Base-by-base conservation (phyloP, 2,329 filamentous ascomycete species). In the Emericellopsis atlantica region DNA sequence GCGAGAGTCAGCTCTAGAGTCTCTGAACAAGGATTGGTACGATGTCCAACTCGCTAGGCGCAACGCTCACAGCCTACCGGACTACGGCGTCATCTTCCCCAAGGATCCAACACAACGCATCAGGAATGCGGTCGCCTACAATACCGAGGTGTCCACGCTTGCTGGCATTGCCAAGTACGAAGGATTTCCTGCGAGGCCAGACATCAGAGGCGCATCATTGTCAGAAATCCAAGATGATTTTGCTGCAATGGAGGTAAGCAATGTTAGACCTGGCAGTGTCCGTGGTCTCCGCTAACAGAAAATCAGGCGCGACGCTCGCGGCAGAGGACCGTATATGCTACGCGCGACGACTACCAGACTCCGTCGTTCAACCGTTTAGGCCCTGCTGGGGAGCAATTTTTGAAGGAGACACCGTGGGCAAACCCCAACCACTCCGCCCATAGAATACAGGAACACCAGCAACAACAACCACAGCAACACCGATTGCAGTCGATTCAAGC, bases 151-250 rank as follows among this genome's bases (percentile, higher is more conserved):
- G 5, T 94, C 89, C 0, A 78, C 95, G 23, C 66, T 98, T 43
- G 81, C 89, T 6, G 90, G 90, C 32, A 72, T 96, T 40, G 89
- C 90, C 31, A 96, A 95, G 62, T 89, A 95, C 57, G 81, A 94
- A 53, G 92, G 92, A 21, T 98, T 98, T 62, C 92, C 92, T 31
- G 89, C 90, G 26, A 92, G 89, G n/a, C 92, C 92, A 16, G 73
- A 84, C 29, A 81, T 98, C 61, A 70, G 70, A 43, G 74, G 84
- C 34, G 84, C 85, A 22, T 80, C 81, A 32, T 61, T 73, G 18
- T 67, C 74, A 10, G 87, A 95, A 54, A 63, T 92, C 37, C 86
- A 95, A 42, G 82, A 90, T 39, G 92, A 98, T 62, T 68, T 96
- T 47, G 80, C 84, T 57, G 83, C 83, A 50, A 95, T 98, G 70